Evolutionary conservation across 2,329 filamentous ascomycete genomes (phyloP).

Genomic region (Microdochium nivale): DNA sequence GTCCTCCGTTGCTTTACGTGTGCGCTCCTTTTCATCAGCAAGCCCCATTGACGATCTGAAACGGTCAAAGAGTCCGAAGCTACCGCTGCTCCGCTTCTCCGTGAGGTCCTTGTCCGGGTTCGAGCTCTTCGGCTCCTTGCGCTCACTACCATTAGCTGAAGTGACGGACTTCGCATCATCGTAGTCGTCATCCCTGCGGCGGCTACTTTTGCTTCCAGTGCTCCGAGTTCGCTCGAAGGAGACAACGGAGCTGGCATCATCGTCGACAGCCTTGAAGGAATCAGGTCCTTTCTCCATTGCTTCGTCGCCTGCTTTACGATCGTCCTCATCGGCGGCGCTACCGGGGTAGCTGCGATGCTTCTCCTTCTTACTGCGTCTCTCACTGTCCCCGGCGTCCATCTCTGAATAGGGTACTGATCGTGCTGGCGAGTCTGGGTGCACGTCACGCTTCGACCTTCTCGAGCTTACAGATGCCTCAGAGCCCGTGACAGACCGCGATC

Average conservation of each 20-base stretch:
- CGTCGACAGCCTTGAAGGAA: slow-evolving; percentile 28
- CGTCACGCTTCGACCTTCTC: slow-evolving; percentile 20
- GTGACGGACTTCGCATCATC: slow-evolving; percentile 37
- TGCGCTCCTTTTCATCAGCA: slow-evolving; percentile 20
- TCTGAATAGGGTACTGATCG: slow-evolving; percentile 8
- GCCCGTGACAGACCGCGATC: slow-evolving; percentile 8
- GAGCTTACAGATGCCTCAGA: slow-evolving; percentile 29
- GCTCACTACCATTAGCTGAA: slow-evolving; percentile 28
- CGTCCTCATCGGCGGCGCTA: slow-evolving; percentile 11
- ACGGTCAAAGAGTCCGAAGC: slow-evolving; percentile 39
- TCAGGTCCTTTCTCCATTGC: slow-evolving; percentile 28
- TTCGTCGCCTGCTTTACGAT: slow-evolving; percentile 13
- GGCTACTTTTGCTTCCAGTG: slow-evolving; percentile 23
- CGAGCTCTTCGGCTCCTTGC: slow-evolving; percentile 14
- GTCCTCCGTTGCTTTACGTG: slow-evolving; percentile 17
- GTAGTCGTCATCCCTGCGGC: slow-evolving; percentile 31
- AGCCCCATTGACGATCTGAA: slow-evolving; percentile 33
- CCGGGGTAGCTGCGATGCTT: slow-evolving; percentile 28
- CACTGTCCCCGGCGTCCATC: slow-evolving; percentile 8
- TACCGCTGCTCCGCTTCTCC: slow-evolving; percentile 28
- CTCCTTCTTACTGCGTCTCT: slow-evolving; percentile 27
- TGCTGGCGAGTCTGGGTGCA: slow-evolving; percentile 10
- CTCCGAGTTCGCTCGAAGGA: slow-evolving; percentile 30
- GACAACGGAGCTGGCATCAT: slow-evolving; percentile 39
- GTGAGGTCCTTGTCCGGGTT: slow-evolving; percentile 19